Conservation (phyloP, 805 yeast species). For the Blastobotrys attinorum region DNA sequence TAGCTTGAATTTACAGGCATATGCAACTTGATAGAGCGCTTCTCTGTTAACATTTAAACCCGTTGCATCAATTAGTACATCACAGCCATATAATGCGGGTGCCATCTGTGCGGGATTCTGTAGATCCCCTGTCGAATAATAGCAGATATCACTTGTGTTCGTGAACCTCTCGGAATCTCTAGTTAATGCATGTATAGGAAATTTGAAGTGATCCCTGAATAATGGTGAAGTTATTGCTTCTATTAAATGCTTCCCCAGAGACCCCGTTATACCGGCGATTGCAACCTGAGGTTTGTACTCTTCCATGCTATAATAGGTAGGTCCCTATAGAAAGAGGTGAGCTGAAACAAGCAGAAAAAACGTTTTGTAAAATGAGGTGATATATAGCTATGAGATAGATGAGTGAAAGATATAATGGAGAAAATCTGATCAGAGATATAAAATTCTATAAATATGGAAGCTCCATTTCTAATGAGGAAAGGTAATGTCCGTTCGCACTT, state of each 20-base stretch:
- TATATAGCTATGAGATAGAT: no score
- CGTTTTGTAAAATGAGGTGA: no score
- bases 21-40: conserved; percentile 34
- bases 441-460: no score
- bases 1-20: conserved; percentile 37
- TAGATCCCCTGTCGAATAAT: conserved; percentile 31
- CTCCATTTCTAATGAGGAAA: no score
- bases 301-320: no score
- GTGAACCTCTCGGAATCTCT: conserved; percentile 31
- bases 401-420: no score
- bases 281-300: conserved; percentile 35
- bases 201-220: conserved; percentile 35
- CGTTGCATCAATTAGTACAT: conserved; percentile 38
- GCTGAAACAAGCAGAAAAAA: no score
- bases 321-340: no score
- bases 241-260: conserved; percentile 41
- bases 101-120: no score
- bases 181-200: conserved; percentile 45
- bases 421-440: no score
- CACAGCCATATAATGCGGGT: conserved; percentile 39
- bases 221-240: conserved; percentile 36
- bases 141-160: conserved; percentile 33
- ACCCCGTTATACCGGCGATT: conserved; percentile 44
- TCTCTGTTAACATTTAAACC: conserved; percentile 13
- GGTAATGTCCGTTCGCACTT: no score